phyloP scores from a whole-genome alignment of 352 stramenopile species.

The Thalassiosira mediterranea region DNA sequence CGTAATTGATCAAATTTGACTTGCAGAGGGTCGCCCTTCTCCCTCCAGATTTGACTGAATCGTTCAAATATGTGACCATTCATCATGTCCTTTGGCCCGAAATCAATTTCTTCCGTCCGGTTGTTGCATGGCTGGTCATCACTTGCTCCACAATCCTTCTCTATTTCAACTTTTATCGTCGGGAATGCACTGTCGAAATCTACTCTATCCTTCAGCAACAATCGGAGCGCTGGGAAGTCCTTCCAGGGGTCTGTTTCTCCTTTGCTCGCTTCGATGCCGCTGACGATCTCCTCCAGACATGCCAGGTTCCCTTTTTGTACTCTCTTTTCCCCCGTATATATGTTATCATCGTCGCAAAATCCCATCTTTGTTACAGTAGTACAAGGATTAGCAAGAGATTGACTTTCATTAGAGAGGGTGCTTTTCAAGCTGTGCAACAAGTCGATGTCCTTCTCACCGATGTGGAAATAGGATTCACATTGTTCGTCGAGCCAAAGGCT shows the following conservation, averaged over 20 bases:
- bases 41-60: constrained; percentile 77
- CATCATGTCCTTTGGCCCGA: constrained; percentile 67
- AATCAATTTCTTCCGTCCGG: constrained; percentile 39
- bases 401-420: too few species aligned
- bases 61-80: constrained; percentile 66
- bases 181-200: constrained; percentile 77
- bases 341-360: constrained; percentile 52
- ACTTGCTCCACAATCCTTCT: constrained; percentile 54
- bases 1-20: constrained; percentile 75
- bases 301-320: constrained; percentile 44
- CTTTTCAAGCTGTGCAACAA: too few species aligned
- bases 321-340: constrained; percentile 12
- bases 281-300: constrained; percentile 77
- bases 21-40: constrained; percentile 66
- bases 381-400: too few species aligned
- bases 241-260: constrained; percentile 67
- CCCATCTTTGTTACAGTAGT: too few species aligned
- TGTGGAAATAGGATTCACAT: constrained; percentile 76
- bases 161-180: constrained; percentile 66
- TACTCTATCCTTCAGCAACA: constrained; percentile 67
- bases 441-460: too few species aligned
- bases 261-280: constrained; percentile 63
- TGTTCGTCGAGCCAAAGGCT: constrained; percentile 80
- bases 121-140: constrained; percentile 59
- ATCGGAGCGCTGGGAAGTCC: constrained; percentile 67